Conservation (phyloP, 805 yeast species). For the Wickerhamiella nectarea region DNA sequence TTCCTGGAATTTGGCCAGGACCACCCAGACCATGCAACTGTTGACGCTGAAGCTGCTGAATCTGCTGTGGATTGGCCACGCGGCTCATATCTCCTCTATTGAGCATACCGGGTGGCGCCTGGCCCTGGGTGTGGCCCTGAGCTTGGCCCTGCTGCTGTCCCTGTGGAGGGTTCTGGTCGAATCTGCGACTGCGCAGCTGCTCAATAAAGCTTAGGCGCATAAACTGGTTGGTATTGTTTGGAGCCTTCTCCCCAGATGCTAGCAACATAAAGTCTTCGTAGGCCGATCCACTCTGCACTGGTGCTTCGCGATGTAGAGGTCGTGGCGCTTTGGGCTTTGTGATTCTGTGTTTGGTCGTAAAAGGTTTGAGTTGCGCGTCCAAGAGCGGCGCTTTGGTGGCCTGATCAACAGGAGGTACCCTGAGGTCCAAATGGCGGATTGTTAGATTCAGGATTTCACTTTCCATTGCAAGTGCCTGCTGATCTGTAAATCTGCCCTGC, state of each 20-base stretch:
- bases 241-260: constrained; percentile 36
- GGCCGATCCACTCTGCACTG: constrained; percentile 61
- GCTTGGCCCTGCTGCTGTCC: too few relatives aligned
- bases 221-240: constrained; percentile 46
- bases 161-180: constrained; percentile 12
- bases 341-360: constrained; percentile 19
- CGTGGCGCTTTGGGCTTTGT: constrained; percentile 29
- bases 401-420: constrained; percentile 37
- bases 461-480: constrained; percentile 67
- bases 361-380: constrained; percentile 5
- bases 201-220: constrained; percentile 80
- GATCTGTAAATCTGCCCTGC: constrained; percentile 54
- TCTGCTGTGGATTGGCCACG: constrained; percentile 7
- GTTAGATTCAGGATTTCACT: constrained; percentile 73
- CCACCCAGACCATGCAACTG: constrained; percentile 10
- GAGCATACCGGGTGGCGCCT: too few relatives aligned
- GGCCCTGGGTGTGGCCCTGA: too few relatives aligned
- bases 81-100: constrained; percentile 7
- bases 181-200: constrained; percentile 34
- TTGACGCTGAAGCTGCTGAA: constrained; percentile 11
- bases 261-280: constrained; percentile 83
- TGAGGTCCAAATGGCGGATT: constrained; percentile 59
- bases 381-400: neutral
- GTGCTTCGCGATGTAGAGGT: constrained; percentile 50
- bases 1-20: constrained; percentile 4